Conservation (phyloP, 2,329 filamentous ascomycete genomes). For the Elsinoe necatrix region DNA sequence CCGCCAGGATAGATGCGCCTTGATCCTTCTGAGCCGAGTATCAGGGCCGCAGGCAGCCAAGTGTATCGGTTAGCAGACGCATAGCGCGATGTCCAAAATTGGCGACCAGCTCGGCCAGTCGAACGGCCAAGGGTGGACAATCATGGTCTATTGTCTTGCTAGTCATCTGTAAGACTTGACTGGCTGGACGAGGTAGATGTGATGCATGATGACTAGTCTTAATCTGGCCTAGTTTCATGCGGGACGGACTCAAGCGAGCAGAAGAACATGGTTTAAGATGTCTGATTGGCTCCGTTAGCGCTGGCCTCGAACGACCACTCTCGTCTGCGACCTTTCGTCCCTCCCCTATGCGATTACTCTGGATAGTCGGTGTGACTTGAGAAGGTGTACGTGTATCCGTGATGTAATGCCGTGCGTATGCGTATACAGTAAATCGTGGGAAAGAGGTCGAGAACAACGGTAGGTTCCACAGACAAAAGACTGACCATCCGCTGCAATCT, state of each 20-base stretch:
- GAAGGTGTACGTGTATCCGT: not conserved
- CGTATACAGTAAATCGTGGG: not conserved
- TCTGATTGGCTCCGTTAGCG: constrained; percentile 15
- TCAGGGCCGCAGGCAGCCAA: not conserved
- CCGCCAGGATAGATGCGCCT: not conserved
- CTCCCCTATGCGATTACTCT: not conserved
- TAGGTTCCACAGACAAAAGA: not conserved
- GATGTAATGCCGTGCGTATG: not conserved
- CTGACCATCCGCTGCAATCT: not conserved
- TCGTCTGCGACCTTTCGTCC: not conserved
- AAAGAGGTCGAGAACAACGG: not conserved
- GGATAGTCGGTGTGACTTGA: not conserved
- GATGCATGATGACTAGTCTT: constrained; percentile 5
- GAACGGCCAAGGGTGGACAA: constrained; percentile 9
- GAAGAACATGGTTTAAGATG: not conserved
- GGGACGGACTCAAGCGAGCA: constrained; percentile 3
- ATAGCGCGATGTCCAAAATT: not conserved
- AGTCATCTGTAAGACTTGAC: not conserved
- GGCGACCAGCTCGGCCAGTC: not conserved
- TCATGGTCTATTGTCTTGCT: not conserved
- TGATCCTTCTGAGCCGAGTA: not conserved
- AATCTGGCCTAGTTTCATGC: not conserved
- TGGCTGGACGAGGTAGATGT: constrained; percentile 11
- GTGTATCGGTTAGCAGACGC: not conserved
- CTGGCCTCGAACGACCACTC: constrained; percentile 8